Conservation (phyloP, 2,329 filamentous ascomycete genomes). For the Ceratocystis eucalypticola region DNA sequence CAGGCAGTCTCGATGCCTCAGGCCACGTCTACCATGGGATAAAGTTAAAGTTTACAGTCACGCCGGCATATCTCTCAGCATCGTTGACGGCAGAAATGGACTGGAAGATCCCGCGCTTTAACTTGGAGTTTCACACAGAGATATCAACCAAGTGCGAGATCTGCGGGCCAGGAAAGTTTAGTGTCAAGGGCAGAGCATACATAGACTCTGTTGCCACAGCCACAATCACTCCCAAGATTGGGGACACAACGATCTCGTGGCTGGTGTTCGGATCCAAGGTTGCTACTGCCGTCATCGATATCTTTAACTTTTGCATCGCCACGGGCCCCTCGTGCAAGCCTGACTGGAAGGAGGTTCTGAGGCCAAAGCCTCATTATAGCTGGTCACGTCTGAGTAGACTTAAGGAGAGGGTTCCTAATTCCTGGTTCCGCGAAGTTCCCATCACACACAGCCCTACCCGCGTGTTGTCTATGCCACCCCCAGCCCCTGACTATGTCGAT, state of each 20-base stretch:
- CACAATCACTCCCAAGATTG: slow-evolving; percentile 6
- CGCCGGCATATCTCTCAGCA: neutral
- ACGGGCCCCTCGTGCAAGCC: slow-evolving; percentile 6
- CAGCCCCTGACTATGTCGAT: neutral
- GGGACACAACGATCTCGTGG: neutral
- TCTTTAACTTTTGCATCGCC: slow-evolving; percentile 8
- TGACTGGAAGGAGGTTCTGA: slow-evolving; percentile 4
- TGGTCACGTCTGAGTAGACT: neutral
- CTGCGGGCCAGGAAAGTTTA: slow-evolving; percentile 4
- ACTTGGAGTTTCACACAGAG: neutral
- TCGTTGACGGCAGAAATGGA: neutral
- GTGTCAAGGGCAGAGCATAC: neutral
- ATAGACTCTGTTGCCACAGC: neutral
- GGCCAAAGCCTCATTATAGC: neutral
- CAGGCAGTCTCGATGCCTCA: slow-evolving; percentile 6
- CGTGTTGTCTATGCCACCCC: neutral
- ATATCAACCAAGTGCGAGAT: slow-evolving; percentile 6
- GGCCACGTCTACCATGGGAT: slow-evolving; percentile 5
- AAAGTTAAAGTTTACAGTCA: neutral
- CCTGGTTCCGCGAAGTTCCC: slow-evolving; percentile 1
- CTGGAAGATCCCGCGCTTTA: slow-evolving; percentile 11
- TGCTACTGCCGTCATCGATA: neutral
- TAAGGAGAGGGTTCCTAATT: slow-evolving; percentile 6
- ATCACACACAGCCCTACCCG: neutral
- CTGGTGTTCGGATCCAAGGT: neutral